Base-by-base conservation (phyloP, 257 asterid species). In the Petrea volubilis region DNA sequence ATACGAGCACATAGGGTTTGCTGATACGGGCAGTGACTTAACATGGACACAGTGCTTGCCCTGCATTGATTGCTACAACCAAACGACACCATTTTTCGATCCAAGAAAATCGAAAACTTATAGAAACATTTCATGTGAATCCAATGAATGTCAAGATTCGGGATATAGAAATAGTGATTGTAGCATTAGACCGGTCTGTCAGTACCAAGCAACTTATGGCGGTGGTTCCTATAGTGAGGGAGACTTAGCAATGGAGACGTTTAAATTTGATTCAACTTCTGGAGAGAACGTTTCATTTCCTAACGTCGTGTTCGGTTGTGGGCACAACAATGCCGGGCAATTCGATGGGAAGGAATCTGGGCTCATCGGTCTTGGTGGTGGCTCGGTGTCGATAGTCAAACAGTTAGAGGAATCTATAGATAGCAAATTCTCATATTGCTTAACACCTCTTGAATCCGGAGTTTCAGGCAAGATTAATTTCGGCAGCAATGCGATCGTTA, bases 21-120 rank as follows among this genome's bases (percentile, higher is more conserved):
- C 80, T 6, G 90, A 84, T 40, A 87, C 90, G 1, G 85, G 90
- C 8, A 84, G 90, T 20, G 88, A 87, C 2, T 27, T 87, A 27
- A 63, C 85, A 0, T 84, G 90, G 93, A 74, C 84, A 0, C 93
- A 84, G 10, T 87, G 88, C 72, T 10, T 44, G 28, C 88, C 95
- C 0, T 86, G 95, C 70, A 1, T 43, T 0, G 12, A 58, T 0
- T 88, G 95, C 67, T 86, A 44, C 75, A 2, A 80, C 0, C 92
- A 88, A 65, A 38, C 12, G 0, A 74, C 76, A 20, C 90, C 92
- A 2, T 25, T 88, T 1, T 86, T 86, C 17, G 79, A 88, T 63
- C 81, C 86, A 0, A n/a, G 0, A 1, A 61, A 59, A 3, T 67
- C 86, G 1, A 28, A 49, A 0, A 70, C 79, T 1, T 84, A 72